A percentile compares a stretch with the other conserved stretches of the same genome.
Evolutionary conservation across 2,329 filamentous ascomycete genomes (phyloP).

Genomic region (Phyllosticta citriasiana): DNA sequence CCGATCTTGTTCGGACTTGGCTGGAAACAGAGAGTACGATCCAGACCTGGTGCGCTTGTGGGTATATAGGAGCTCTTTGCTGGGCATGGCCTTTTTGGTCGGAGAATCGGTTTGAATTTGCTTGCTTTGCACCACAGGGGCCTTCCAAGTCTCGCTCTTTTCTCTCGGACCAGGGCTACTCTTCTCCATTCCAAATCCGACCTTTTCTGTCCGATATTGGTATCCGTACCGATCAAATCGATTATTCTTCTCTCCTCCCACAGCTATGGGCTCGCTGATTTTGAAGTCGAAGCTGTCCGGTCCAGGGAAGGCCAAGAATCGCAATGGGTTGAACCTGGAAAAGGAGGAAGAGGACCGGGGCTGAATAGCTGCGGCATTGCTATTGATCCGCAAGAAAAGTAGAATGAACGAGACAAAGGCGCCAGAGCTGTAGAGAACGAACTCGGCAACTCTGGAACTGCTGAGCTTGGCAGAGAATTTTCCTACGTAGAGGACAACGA

Average conservation of each 20-base stretch:
- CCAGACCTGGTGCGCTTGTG: background rate
- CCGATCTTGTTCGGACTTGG: background rate
- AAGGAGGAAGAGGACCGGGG: conserved; percentile 35
- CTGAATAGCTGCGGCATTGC: conserved; percentile 46
- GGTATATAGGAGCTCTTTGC: background rate
- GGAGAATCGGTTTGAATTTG: background rate
- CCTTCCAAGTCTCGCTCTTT: background rate
- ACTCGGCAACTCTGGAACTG: conserved; percentile 53
- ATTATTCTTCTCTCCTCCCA: conserved; percentile 10
- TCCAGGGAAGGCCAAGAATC: conserved; percentile 36
- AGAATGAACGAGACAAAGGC: conserved; percentile 56
- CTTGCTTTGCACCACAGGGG: background rate
- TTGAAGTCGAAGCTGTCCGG: conserved; percentile 33
- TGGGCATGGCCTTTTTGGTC: background rate
- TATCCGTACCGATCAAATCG: conserved; percentile 20
- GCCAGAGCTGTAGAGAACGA: conserved; percentile 57
- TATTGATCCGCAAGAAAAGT: conserved; percentile 56
- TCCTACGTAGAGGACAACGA: conserved; percentile 41
- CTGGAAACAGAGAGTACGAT: conserved; percentile 28
- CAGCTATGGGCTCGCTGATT: conserved; percentile 28
- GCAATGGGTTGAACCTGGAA: conserved; percentile 34
- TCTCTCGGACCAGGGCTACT: background rate
- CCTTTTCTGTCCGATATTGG: conserved; percentile 28
- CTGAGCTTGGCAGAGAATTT: conserved; percentile 36
- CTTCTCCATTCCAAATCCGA: conserved; percentile 20